Base-by-base conservation (phyloP, 805 yeast species). In the Candida stauntonica region DNA sequence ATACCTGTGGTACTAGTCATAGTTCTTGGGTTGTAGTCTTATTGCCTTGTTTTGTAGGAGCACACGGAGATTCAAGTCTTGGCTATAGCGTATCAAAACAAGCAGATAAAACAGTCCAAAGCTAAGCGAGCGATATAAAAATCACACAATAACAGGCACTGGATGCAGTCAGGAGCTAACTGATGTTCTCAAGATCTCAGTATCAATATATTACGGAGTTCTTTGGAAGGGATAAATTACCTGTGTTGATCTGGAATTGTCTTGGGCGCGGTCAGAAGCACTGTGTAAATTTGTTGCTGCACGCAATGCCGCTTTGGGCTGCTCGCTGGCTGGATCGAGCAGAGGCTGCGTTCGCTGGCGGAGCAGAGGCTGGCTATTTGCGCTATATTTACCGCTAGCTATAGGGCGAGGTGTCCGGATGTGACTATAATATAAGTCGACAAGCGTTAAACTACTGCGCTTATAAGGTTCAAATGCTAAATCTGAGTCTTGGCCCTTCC, bases 1-100 rank as follows among this genome's bases (percentile, higher is more conserved):
- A 66, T 44, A 2, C 60, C 52, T 1, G 60, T 55, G 8, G 41
- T 33, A 40, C 40, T 38, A 4, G 35, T 37, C 46, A 42, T 42
- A 5, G 18, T 24, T 5, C 24, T 15, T 21, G 17, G 9, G 17
- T 8, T 26, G 15, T 14, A 17, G 19, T 3, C 26, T 24, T 15
- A 26, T 13, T 12, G 34, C 24, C 12, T 21, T 21, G 24, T 21
- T 12, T 21, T 21, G 24, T 21, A n/a, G n/a, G n/a, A n/a, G n/a
- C n/a, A n/a, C n/a, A n/a, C n/a, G n/a, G n/a, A n/a, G n/a, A n/a
- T n/a, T n/a, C n/a, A n/a, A n/a, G n/a, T n/a, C n/a, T n/a, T n/a
- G n/a, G n/a, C n/a, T n/a, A n/a, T n/a, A n/a, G n/a, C 11, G 24
- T 21, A 21, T 21, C 24, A 21, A 21, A 8, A 7, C 24, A 21